A percentile compares a stretch with the other conserved stretches of the same genome.
These are phyloP conservation scores for Zarea fungicola DNA, from an alignment of 2,329 filamentous ascomycete species.

Conservation along the genomic window DNA sequence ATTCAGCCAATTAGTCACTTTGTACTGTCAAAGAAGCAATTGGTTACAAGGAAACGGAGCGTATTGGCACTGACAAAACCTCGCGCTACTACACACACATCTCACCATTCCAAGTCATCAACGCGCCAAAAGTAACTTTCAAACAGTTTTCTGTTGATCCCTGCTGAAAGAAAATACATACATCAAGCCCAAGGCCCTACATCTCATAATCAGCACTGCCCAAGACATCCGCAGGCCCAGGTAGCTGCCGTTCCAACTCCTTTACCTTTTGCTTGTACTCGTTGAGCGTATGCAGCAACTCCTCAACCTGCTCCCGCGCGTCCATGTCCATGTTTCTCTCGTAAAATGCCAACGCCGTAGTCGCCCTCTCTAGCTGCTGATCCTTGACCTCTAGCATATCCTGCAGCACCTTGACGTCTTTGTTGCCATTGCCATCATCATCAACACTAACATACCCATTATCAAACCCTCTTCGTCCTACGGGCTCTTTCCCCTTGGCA, in stretches of 20 bases:
- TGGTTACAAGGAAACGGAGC: no score
- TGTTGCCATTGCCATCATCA: no score
- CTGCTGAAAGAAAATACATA: no score
- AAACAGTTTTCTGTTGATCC: no score
- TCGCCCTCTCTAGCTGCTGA: slow-evolving; percentile 18
- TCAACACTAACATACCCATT: no score
- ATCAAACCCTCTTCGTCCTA: slow-evolving; percentile 16
- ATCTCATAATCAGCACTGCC: background rate
- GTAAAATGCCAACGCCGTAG: slow-evolving; percentile 17
- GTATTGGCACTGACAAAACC: no score
- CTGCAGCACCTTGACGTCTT: slow-evolving; percentile 4
- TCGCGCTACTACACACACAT: no score
- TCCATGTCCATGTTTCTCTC: slow-evolving; percentile 14
- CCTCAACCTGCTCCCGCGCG: slow-evolving; percentile 4
- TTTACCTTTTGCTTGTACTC: slow-evolving; percentile 17
- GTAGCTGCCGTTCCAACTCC: slow-evolving; percentile 15
- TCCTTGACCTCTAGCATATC: slow-evolving; percentile 18
- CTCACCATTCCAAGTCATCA: no score
- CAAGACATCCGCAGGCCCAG: background rate
- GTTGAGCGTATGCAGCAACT: slow-evolving; percentile 8
- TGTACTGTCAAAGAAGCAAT: no score
- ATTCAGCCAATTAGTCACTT: no score
- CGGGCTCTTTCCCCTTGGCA: slow-evolving; percentile 20
- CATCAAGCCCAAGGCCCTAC: no score
- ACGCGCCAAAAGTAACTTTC: no score